These are phyloP conservation scores for Eucalyptus cloeziana DNA, from an alignment of 345 rosid genomes.

Conservation along the genomic window DNA sequence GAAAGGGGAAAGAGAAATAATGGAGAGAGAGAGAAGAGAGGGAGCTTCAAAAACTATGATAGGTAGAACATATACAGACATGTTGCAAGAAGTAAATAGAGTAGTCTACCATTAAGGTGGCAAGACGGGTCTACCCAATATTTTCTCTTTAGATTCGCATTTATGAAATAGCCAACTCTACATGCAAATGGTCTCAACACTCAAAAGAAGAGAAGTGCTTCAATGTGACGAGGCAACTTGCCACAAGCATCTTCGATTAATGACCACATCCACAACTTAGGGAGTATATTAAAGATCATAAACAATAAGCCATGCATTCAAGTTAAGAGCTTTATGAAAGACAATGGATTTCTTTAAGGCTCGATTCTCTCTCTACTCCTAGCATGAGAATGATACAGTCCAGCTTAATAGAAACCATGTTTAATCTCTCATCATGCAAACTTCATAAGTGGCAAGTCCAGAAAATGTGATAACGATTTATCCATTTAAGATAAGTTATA, in stretches of 20 bases:
- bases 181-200: background rate
- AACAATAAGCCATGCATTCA: background rate
- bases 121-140: background rate
- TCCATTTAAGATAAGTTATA: background rate
- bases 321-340: background rate
- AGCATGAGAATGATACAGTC: background rate
- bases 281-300: background rate
- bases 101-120: rapidly evolving
- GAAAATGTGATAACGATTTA: background rate
- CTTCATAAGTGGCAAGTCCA: background rate
- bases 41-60: background rate
- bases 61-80: rapidly evolving
- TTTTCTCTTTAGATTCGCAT: background rate
- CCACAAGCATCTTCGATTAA: background rate
- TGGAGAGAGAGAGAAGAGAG: background rate
- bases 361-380: background rate
- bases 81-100: too few relatives aligned
- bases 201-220: background rate
- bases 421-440: background rate
- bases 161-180: background rate
- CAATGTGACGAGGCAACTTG: background rate
- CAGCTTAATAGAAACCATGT: background rate
- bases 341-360: background rate
- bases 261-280: background rate
- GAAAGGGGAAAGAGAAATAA: background rate